phyloP scores from a whole-genome alignment of 306 rosid species.

The Rosa persica region DNA sequence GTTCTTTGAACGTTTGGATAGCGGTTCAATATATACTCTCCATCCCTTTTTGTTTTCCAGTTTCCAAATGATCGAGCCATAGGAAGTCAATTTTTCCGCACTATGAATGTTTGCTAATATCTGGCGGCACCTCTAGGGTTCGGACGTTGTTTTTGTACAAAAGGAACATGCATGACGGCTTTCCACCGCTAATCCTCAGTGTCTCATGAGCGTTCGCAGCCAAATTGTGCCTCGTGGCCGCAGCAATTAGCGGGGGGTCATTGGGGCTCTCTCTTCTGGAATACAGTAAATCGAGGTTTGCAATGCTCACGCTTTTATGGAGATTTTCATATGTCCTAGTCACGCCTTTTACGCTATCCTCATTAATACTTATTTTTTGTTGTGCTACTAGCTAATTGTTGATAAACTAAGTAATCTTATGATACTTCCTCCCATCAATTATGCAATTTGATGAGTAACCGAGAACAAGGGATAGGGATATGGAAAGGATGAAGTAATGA shows the following conservation, averaged over 20 bases:
- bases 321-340: too few relatives aligned
- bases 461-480: too few relatives aligned
- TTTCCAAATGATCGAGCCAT: not conserved
- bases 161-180: not conserved
- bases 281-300: too few relatives aligned
- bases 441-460: too few relatives aligned
- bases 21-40: conserved; percentile 12
- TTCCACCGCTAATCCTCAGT: not conserved
- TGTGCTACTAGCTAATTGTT: not conserved
- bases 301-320: too few relatives aligned
- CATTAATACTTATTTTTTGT: too few relatives aligned
- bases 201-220: not conserved
- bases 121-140: not conserved
- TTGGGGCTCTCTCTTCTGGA: too few relatives aligned
- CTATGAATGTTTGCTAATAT: not conserved
- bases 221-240: not conserved
- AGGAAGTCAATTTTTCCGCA: not conserved
- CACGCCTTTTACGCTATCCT: too few relatives aligned
- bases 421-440: not conserved
- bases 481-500: too few relatives aligned
- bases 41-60: not conserved
- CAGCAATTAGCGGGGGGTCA: not conserved
- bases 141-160: not conserved
- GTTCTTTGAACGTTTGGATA: conserved; percentile 19
- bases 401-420: not conserved